Percentiles rank a stretch among this genome's conserved stretches.
Conservation (phyloP, 768 basidiomycete species). For the Trametes punicea region DNA sequence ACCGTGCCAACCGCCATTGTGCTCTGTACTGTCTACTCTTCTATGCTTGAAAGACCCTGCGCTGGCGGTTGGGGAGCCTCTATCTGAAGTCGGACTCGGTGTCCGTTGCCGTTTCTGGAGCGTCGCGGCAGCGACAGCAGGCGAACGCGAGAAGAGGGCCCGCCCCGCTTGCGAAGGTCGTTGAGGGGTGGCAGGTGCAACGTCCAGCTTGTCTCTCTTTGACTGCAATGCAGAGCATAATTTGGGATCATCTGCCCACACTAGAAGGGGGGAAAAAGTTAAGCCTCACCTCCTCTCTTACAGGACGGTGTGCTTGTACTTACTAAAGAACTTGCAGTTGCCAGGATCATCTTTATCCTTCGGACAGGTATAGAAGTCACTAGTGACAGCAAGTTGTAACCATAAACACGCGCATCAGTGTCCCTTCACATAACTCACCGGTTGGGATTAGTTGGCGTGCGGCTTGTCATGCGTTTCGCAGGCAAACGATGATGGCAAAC, state of each 20-base stretch:
- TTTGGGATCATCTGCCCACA: constrained; percentile 31
- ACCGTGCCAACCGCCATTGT: neutral
- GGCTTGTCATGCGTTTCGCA: constrained; percentile 27
- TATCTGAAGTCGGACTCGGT: neutral
- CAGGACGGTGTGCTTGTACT: neutral
- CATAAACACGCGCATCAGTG: neutral
- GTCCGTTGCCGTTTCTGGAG: constrained; percentile 9
- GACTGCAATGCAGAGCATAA: neutral
- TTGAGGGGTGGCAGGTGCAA: neutral
- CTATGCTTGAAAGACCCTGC: neutral
- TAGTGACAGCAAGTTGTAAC: neutral
- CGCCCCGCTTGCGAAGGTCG: constrained; percentile 10
- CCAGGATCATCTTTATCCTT: constrained; percentile 24
- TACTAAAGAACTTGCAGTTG: constrained; percentile 39
- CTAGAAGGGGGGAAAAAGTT: constrained; percentile 18
- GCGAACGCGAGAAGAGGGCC: constrained; percentile 8
- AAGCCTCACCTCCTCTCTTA: neutral
- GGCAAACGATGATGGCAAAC: constrained; percentile 27
- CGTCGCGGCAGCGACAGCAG: neutral
- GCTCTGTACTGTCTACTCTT: neutral
- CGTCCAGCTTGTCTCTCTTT: neutral
- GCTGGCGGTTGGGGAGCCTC: neutral
- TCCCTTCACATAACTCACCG: constrained; percentile 31
- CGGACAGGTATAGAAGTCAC: constrained; percentile 39
- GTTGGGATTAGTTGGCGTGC: constrained; percentile 29